Conservation (phyloP, 2,329 filamentous ascomycete genomes). For the Neofusicoccum cordaticola region DNA sequence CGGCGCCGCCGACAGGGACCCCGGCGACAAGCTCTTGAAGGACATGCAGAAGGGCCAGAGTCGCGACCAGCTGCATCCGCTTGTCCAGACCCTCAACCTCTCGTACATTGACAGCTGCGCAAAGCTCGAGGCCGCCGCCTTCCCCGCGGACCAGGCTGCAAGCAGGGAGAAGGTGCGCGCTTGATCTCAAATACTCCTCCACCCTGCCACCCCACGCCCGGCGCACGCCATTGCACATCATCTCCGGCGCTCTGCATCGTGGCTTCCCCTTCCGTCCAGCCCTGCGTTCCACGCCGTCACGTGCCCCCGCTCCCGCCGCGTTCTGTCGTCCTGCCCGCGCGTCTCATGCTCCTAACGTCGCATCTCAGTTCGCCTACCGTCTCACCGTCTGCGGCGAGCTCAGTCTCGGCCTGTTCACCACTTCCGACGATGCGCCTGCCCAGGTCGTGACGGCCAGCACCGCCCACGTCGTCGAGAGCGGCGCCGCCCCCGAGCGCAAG, state of each 20-base stretch:
- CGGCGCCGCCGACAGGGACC: conserved; percentile 6
- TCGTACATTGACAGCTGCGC: conserved; percentile 64
- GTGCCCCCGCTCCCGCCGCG: neutral
- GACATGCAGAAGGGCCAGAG: conserved; percentile 31
- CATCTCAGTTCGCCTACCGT: conserved; percentile 68
- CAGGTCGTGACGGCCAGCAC: conserved; percentile 51
- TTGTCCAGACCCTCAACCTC: conserved; percentile 68
- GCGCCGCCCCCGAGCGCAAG: conserved; percentile 55
- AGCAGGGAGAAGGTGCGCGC: conserved; percentile 56
- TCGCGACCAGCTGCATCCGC: conserved; percentile 64
- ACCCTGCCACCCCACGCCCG: neutral
- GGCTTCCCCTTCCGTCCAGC: neutral
- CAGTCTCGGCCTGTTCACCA: conserved; percentile 76
- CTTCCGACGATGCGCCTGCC: conserved; percentile 45
- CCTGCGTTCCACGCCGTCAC: neutral
- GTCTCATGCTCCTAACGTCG: neutral
- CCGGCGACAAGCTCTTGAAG: conserved; percentile 19
- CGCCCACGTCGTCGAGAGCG: conserved; percentile 59
- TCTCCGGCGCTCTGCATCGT: neutral
- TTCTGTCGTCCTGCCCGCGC: neutral
- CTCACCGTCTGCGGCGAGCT: conserved; percentile 72
- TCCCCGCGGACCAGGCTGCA: conserved; percentile 57
- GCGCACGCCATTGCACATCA: neutral
- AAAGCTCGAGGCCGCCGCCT: conserved; percentile 56
- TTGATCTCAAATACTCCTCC: conserved; percentile 15